Evolutionary conservation across 176 grass and related monocot species (phyloP).

Genomic region (Carex littledalei): DNA sequence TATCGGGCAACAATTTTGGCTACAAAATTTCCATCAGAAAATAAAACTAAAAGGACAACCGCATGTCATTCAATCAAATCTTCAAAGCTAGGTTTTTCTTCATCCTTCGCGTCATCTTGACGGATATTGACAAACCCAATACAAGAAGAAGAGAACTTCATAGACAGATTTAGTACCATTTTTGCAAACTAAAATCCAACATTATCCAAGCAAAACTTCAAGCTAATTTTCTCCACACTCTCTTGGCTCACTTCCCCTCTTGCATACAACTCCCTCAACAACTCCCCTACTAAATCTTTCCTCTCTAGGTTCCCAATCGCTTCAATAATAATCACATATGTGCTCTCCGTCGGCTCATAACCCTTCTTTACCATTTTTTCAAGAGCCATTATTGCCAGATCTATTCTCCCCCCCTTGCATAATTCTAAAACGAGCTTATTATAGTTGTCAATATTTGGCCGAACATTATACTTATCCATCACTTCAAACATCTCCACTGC

Average conservation of each 20-base stretch:
- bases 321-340: background rate
- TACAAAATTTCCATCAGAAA: background rate
- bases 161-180: background rate
- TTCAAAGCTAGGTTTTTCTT: background rate
- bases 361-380: constrained; percentile 16
- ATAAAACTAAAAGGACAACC: background rate
- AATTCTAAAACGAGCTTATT: background rate
- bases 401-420: background rate
- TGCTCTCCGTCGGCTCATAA: background rate
- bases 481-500: constrained; percentile 21
- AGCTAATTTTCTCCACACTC: background rate
- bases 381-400: constrained; percentile 7
- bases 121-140: background rate
- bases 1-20: background rate
- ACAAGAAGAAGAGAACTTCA: background rate
- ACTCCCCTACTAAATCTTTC: constrained; percentile 1
- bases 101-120: background rate
- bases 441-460: background rate
- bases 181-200: background rate
- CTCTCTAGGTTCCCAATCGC: background rate
- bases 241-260: background rate
- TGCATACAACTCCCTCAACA: constrained; percentile 11
- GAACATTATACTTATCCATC: background rate
- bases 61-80: background rate
- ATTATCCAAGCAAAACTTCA: constrained; percentile 24